These are phyloP conservation scores for Gossypium sturtianum DNA, from an alignment of 345 rosid genomes.

Conservation along the genomic window DNA sequence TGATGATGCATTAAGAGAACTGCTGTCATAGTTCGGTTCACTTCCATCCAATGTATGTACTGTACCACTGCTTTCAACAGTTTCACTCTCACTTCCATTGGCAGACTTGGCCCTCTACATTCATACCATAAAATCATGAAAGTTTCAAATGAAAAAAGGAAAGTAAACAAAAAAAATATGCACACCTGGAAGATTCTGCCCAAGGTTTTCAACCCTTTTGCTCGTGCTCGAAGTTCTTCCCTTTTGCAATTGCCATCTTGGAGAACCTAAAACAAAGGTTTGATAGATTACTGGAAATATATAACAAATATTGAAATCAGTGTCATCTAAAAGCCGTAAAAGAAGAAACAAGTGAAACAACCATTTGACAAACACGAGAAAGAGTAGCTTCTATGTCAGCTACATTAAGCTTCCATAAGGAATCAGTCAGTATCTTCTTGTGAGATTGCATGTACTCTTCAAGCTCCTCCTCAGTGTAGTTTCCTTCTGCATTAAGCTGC, in stretches of 20 bases:
- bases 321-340: not conserved
- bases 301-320: not conserved
- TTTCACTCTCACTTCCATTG: slow-evolving; percentile 53
- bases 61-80: slow-evolving; percentile 21
- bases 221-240: slow-evolving; percentile 89
- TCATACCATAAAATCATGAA: slow-evolving; percentile 10
- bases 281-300: slow-evolving; percentile 18
- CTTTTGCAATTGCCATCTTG: slow-evolving; percentile 76
- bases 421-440: slow-evolving; percentile 89
- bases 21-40: slow-evolving; percentile 28
- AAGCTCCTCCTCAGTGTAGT: slow-evolving; percentile 85
- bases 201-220: slow-evolving; percentile 86
- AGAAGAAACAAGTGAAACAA: slow-evolving; percentile 17
- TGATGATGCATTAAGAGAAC: slow-evolving; percentile 44
- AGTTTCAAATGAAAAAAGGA: not conserved
- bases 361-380: slow-evolving; percentile 96
- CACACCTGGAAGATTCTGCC: slow-evolving; percentile 94
- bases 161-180: not conserved
- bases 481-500: slow-evolving; percentile 77
- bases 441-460: slow-evolving; percentile 80
- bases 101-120: slow-evolving; percentile 60
- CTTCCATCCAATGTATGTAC: slow-evolving; percentile 51
- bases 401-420: slow-evolving; percentile 95
- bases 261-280: slow-evolving; percentile 66
- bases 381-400: slow-evolving; percentile 97